A percentile compares a stretch with the other conserved stretches of the same genome.
These are phyloP conservation scores for Picocystis sp. DNA, from an alignment of 163 green algal genomes.

Conservation along the genomic window DNA sequence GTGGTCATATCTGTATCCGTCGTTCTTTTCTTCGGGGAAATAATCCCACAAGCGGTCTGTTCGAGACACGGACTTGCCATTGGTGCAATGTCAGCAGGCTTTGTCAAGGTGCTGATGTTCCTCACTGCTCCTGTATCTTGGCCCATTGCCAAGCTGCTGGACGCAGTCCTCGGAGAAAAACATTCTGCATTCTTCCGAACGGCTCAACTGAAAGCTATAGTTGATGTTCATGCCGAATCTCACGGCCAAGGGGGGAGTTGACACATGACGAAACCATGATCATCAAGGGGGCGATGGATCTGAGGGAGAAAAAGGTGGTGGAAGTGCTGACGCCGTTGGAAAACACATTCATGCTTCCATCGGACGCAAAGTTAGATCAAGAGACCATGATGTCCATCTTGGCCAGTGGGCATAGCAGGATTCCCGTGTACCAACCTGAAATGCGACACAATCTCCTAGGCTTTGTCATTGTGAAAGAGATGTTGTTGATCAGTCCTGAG, in stretches of 20 bases:
- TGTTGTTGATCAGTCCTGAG: conserved; percentile 16
- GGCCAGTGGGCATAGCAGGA: conserved; percentile 23
- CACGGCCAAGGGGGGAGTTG: conserved; percentile 52
- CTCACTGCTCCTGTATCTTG: conserved; percentile 49
- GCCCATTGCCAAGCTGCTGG: conserved; percentile 71
- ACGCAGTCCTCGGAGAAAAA: conserved; percentile 51
- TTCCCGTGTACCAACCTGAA: not conserved
- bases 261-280: conserved; percentile 56
- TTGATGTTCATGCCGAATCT: conserved; percentile 53
- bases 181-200: conserved; percentile 31
- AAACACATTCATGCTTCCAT: conserved; percentile 75
- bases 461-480: conserved; percentile 39
- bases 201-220: conserved; percentile 62
- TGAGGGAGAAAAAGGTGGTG: conserved; percentile 62
- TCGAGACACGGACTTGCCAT: conserved; percentile 69
- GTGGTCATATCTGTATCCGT: conserved; percentile 68
- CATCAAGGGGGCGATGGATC: conserved; percentile 67
- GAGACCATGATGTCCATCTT: conserved; percentile 43
- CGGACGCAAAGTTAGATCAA: conserved; percentile 43
- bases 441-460: conserved; percentile 16
- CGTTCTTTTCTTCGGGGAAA: conserved; percentile 84
- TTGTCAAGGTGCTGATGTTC: conserved; percentile 62
- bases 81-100: conserved; percentile 49
- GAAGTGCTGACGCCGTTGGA: conserved; percentile 56
- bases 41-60: conserved; percentile 82